These are phyloP conservation scores for Orobanche coerulescens DNA, from an alignment of 257 asterid species.

Conservation along the genomic window DNA sequence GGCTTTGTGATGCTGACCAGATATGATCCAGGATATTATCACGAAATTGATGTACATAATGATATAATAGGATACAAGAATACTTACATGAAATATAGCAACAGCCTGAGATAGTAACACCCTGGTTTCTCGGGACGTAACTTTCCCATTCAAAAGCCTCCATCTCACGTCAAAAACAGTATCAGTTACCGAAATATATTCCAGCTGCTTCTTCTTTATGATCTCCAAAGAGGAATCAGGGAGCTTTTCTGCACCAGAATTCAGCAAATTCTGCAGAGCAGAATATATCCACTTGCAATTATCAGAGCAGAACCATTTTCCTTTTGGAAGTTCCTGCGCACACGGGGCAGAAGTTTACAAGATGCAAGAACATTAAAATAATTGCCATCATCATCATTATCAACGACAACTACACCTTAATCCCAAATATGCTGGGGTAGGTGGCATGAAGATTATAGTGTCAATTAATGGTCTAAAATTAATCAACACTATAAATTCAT, in stretches of 20 bases:
- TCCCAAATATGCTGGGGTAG: too few species aligned
- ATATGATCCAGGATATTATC: not conserved
- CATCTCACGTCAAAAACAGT: conserved; percentile 66
- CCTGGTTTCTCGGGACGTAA: conserved; percentile 70
- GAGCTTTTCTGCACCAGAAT: conserved; percentile 69
- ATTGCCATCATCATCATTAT: too few species aligned
- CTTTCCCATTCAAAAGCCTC: conserved; percentile 88
- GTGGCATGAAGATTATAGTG: too few species aligned
- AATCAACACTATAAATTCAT: too few species aligned
- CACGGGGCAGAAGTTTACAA: conserved; percentile 14
- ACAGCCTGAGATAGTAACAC: conserved; percentile 82
- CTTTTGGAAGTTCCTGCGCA: conserved; percentile 86
- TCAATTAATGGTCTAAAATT: too few species aligned
- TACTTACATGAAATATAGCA: conserved; percentile 86
- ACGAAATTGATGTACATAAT: not conserved
- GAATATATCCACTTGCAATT: conserved; percentile 72
- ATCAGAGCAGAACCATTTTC: conserved; percentile 85
- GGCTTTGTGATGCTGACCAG: not conserved
- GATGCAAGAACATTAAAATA: conserved; percentile 7
- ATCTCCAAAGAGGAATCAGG: conserved; percentile 60
- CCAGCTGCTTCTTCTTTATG: conserved; percentile 42
- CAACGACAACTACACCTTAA: too few species aligned
- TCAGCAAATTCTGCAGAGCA: conserved; percentile 58
- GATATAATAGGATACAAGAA: conserved; percentile 6
- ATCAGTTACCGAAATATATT: conserved; percentile 27